Evolutionary conservation across 2,329 filamentous ascomycete genomes (phyloP), one percentile per base, ranked within the genome.

Genomic region (Nothophoma quercina): DNA sequence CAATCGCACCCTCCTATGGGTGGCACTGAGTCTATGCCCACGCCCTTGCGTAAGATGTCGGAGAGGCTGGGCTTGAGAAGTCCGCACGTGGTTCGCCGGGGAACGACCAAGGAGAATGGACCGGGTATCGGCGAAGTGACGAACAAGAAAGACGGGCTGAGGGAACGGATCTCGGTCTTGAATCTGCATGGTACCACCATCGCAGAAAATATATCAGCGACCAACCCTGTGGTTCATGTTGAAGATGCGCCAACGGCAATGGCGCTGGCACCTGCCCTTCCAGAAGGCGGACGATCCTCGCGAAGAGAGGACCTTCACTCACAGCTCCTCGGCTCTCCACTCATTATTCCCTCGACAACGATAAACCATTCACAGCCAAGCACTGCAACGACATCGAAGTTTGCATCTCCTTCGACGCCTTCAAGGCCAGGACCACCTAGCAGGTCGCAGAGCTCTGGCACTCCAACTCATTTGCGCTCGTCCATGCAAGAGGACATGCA

Each of bases 31-130:
- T 51, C 49, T 3, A 44, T 55, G 35, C 59, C 57, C 10, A 63
- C 59, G n/a, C 61, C 61, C 5, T 21, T 64, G 18, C 55, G 59
- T 19, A 59, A 39, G 12, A 60, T 60, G 18, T 53, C 48, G 0
- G 54, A 62, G 42, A 55, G 50, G 35, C 57, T 62, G n/a, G 39
- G 43, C 4, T n/a, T 58, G 21, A 36, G 8, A 10, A 52, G 49
- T 33, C 36, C 49, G 5, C 19, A 53, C 30, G 32, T 48, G 7
- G 15, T 43, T 7, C 43, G 26, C 3, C 43, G 36, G 32, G 43
- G 18, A 2, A 38, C 13, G 4, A 15, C 16, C 15, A 7, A 39
- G 4, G 36, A 47, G 33, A 6, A 18, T 28, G 15, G 16, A 6
- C 2, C 8, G 1, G 18, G 8, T 2, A 15, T 5, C 5, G 7